Percentiles rank a stretch among this genome's conserved stretches.
Conservation (phyloP, 441 rosid species). For the Pelargonium australe region DNA sequence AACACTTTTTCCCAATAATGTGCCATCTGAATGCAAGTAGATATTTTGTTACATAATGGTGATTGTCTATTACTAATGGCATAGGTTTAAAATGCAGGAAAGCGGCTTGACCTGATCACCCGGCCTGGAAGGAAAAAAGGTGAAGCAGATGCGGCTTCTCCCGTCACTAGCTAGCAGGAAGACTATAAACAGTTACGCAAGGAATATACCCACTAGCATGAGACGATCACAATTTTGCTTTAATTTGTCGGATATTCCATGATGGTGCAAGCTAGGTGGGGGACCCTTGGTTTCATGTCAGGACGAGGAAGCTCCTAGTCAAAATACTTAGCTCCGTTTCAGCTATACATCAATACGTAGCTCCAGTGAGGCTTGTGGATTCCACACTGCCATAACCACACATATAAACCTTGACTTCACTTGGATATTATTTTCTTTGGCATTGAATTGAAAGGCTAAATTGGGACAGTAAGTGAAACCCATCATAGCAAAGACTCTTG, state of each 20-base stretch:
- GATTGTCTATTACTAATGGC: no score
- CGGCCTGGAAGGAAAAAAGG: no score
- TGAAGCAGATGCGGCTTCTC: no score
- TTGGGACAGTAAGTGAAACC: constrained; percentile 10
- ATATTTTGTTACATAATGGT: no score
- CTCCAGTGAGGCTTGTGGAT: constrained; percentile 13
- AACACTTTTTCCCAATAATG: no score
- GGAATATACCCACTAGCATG: no score
- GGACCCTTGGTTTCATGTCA: constrained; percentile 7
- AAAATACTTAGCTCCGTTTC: background rate
- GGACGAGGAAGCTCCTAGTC: background rate
- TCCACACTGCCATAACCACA: constrained; percentile 9
- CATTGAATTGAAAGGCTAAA: background rate
- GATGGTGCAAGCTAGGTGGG: background rate
- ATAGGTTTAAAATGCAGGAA: no score
- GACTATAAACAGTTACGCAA: no score
- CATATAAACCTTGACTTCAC: background rate
- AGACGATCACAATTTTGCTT: constrained; percentile 7
- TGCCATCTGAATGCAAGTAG: no score
- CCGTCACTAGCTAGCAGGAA: no score
- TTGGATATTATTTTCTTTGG: constrained; percentile 7
- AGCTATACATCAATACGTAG: background rate
- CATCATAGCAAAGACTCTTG: background rate
- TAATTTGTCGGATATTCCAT: background rate
- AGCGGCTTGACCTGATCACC: no score